phyloP scores from a whole-genome alignment of 2,329 filamentous ascomycete genomes.

The Fusarium miscanthi region DNA sequence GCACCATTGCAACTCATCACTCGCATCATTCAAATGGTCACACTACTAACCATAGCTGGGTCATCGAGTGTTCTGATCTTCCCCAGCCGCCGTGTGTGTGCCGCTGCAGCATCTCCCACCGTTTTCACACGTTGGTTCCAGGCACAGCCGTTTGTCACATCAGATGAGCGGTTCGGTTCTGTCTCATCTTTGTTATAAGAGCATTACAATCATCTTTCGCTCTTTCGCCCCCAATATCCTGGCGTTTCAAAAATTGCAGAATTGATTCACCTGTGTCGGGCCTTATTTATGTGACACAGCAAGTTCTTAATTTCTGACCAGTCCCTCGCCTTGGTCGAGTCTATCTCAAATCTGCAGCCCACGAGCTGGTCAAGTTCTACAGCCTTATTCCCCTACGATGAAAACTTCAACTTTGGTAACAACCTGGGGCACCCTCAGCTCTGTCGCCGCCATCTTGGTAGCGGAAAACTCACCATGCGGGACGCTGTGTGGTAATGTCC shows the following conservation, averaged over 20 bases:
- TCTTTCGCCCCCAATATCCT: not conserved
- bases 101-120: constrained; percentile 3
- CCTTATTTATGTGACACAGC: not conserved
- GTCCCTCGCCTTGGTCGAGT: not conserved
- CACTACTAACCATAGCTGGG: not conserved
- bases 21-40: constrained; percentile 15
- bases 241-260: not conserved
- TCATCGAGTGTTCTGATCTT: not conserved
- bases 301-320: not conserved
- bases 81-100: not conserved
- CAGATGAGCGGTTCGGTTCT: not conserved
- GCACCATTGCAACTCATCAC: constrained; percentile 10
- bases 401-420: constrained; percentile 22
- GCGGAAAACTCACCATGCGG: constrained; percentile 61
- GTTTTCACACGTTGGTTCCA: constrained; percentile 2
- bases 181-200: constrained; percentile 17
- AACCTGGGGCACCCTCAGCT: constrained; percentile 30
- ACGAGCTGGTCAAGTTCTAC: not conserved
- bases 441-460: constrained; percentile 54
- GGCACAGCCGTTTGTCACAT: constrained; percentile 16
- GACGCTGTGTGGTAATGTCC: constrained; percentile 64
- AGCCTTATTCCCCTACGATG: constrained; percentile 3
- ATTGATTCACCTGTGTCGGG: not conserved
- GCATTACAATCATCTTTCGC: not conserved
- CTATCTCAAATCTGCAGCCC: not conserved